Evolutionary conservation across 1,284 basidiomycete genomes (phyloP).

Genomic region (Heterobasidion occidentale): DNA sequence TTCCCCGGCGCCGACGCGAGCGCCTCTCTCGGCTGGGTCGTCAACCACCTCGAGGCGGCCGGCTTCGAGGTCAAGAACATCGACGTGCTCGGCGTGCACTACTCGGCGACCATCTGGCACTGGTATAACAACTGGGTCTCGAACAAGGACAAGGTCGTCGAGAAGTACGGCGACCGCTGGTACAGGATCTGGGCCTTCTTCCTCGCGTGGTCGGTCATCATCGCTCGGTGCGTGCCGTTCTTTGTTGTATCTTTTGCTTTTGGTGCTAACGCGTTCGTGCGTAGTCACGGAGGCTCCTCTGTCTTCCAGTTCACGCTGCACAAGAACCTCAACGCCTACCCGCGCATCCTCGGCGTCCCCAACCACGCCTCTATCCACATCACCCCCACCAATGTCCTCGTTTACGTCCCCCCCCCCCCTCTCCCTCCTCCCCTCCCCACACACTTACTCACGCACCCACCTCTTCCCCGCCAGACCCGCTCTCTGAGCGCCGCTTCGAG

Average conservation of each 20-base stretch:
- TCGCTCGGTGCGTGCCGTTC: conserved; percentile 30
- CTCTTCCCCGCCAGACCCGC: background rate
- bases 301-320: conserved; percentile 96
- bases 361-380: conserved; percentile 73
- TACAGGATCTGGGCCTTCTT: conserved; percentile 90
- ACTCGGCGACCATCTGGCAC: conserved; percentile 87
- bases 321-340: conserved; percentile 96
- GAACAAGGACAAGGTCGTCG: conserved; percentile 85
- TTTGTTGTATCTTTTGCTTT: conserved; percentile 19
- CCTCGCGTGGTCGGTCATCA: conserved; percentile 76
- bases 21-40: conserved; percentile 93
- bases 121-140: conserved; percentile 96
- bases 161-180: conserved; percentile 88
- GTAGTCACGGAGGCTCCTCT: conserved; percentile 69
- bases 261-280: background rate
- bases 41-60: conserved; percentile 78
- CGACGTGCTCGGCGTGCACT: conserved; percentile 96
- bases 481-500: background rate
- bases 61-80: conserved; percentile 97
- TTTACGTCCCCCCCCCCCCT: conserved; percentile 27
- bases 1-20: conserved; percentile 98
- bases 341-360: conserved; percentile 74
- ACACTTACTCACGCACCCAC: background rate
- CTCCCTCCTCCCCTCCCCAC: background rate
- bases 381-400: conserved; percentile 37